phyloP scores from a whole-genome alignment of 345 rosid genomes.

The Brassica nigra region DNA sequence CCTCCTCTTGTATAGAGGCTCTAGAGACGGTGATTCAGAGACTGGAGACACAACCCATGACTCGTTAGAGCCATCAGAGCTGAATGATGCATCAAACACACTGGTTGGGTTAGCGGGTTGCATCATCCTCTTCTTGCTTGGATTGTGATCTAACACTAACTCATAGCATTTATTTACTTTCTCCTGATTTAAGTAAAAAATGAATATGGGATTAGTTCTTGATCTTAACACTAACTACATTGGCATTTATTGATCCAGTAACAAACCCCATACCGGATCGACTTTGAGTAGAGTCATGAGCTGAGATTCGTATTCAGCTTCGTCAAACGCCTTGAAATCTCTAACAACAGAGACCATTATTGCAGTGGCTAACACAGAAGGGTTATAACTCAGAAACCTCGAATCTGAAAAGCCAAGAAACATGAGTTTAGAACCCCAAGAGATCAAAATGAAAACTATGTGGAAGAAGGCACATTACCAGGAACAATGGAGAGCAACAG shows the following conservation, averaged over 20 bases:
- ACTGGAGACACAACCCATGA: slow-evolving; percentile 52
- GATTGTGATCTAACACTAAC: slow-evolving; percentile 54
- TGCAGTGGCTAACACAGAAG: slow-evolving; percentile 79
- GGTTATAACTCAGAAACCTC: slow-evolving; percentile 57
- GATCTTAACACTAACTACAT: slow-evolving; percentile 13
- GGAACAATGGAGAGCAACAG: slow-evolving; percentile 68
- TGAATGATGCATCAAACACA: slow-evolving; percentile 64
- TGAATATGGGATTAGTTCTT: slow-evolving; percentile 9
- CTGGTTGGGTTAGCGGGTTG: slow-evolving; percentile 61
- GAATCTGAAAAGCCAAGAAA: slow-evolving; percentile 62
- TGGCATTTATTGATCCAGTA: slow-evolving; percentile 2
- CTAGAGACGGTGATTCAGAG: not conserved
- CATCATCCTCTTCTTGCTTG: slow-evolving; percentile 55
- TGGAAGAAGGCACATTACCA: slow-evolving; percentile 61
- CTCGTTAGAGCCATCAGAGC: slow-evolving; percentile 73
- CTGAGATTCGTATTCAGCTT: slow-evolving; percentile 58
- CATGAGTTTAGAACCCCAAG: slow-evolving; percentile 10
- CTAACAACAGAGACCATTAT: slow-evolving; percentile 66
- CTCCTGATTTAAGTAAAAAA: slow-evolving; percentile 51
- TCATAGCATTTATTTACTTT: slow-evolving; percentile 65
- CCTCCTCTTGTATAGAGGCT: slow-evolving; percentile 63
- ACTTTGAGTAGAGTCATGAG: slow-evolving; percentile 66
- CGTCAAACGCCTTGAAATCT: slow-evolving; percentile 53
- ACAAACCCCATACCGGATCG: slow-evolving; percentile 21
- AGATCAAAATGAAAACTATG: not conserved